A percentile compares a stretch with the other conserved stretches of the same genome.
Evolutionary conservation across 192 early-diverging fungal genomes (phyloP).

Genomic region (Umbelopsis ramanniana): DNA sequence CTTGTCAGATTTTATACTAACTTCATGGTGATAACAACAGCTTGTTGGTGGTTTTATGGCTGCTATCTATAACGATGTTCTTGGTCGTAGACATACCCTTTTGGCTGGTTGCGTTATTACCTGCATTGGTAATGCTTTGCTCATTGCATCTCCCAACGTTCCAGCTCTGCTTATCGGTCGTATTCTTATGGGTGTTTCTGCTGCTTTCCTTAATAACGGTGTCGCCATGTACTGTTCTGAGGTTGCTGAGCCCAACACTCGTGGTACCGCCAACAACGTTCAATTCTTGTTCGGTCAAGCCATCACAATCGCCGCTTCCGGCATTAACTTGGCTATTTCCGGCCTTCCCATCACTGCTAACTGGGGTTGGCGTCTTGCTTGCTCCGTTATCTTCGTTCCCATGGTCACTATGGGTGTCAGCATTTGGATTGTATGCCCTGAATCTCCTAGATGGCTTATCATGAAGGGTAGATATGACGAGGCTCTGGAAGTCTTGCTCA

Average conservation of each 20-base stretch:
- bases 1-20: not conserved
- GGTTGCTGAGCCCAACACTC: slow-evolving; percentile 5
- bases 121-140: slow-evolving; percentile 9
- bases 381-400: slow-evolving; percentile 15
- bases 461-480: slow-evolving; percentile 69
- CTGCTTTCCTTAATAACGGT: slow-evolving; percentile 19
- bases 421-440: slow-evolving; percentile 44
- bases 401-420: slow-evolving; percentile 22
- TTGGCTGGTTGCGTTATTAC: slow-evolving; percentile 12
- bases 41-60: slow-evolving; percentile 16
- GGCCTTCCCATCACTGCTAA: slow-evolving; percentile 1
- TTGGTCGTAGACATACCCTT: slow-evolving; percentile 7
- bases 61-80: not conserved
- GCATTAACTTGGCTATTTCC: slow-evolving; percentile 21
- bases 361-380: slow-evolving; percentile 24
- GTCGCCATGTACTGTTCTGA: slow-evolving; percentile 21
- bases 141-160: slow-evolving; percentile 17
- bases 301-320: slow-evolving; percentile 11
- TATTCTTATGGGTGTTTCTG: slow-evolving; percentile 24
- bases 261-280: slow-evolving; percentile 24
- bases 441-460: slow-evolving; percentile 85
- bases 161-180: slow-evolving; percentile 17
- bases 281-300: slow-evolving; percentile 26
- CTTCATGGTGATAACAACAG: not conserved
- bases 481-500: slow-evolving; percentile 66